These are phyloP conservation scores for Colletotrichum sojae DNA, from an alignment of 2,329 filamentous ascomycete species.

Conservation along the genomic window DNA sequence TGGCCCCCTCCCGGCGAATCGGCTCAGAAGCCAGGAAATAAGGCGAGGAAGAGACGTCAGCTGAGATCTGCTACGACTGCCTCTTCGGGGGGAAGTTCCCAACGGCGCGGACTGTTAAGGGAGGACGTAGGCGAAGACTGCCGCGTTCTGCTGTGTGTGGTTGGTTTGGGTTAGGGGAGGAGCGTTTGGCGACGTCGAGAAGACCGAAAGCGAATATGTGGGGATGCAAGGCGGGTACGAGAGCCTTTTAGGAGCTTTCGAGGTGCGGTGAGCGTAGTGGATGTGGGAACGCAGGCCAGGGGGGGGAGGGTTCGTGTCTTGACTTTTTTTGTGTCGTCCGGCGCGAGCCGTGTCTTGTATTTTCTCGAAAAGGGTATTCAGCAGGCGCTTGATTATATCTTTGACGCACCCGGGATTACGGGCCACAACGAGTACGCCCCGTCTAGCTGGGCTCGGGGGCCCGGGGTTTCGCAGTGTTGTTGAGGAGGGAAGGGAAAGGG, in stretches of 20 bases:
- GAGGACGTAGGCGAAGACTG: conserved; percentile 1
- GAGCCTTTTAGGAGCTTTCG: neutral
- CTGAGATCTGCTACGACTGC: neutral
- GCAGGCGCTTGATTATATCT: conserved; percentile 28
- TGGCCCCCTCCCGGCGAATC: conserved; percentile 17
- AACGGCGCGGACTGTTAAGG: conserved; percentile 17
- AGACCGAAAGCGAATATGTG: conserved; percentile 40
- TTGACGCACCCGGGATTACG: neutral
- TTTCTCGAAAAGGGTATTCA: neutral
- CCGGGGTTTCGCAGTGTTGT: conserved; percentile 14
- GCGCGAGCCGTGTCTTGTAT: no score
- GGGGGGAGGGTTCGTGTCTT: neutral
- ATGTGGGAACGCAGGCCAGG: conserved; percentile 7
- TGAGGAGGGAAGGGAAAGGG: conserved; percentile 8
- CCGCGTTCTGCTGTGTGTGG: conserved; percentile 4
- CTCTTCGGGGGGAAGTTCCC: neutral
- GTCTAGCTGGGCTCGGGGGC: conserved; percentile 10
- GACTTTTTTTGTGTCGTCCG: neutral
- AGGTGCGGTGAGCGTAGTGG: conserved; percentile 3
- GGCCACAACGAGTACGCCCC: conserved; percentile 22
- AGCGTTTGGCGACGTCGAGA: neutral
- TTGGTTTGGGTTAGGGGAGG: neutral
- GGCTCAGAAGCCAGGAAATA: conserved; percentile 3
- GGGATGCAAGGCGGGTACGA: neutral
- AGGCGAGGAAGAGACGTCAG: conserved; percentile 6